phyloP scores from a whole-genome alignment of 1,284 basidiomycete genomes.

The Singerocomus inundabilis region DNA sequence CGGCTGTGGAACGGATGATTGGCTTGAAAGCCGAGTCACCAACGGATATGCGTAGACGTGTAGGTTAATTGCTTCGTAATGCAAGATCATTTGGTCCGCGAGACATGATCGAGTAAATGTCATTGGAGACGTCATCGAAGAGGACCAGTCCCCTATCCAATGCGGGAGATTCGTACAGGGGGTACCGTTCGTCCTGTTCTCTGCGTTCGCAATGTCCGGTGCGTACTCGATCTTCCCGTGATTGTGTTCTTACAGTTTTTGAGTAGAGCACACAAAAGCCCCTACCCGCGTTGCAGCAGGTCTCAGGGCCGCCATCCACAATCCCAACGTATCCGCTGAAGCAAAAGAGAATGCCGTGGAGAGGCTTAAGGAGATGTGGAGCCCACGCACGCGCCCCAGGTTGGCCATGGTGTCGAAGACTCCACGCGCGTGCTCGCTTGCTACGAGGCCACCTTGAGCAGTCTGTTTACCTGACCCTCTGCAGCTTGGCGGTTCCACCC shows the following conservation, averaged over 20 bases:
- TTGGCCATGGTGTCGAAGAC: conserved; percentile 20
- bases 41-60: conserved; percentile 28
- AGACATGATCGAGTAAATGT: conserved; percentile 14
- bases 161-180: not conserved
- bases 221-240: not conserved
- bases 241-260: not conserved
- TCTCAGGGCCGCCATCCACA: conserved; percentile 53
- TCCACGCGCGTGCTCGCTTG: conserved; percentile 40
- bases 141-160: conserved; percentile 14
- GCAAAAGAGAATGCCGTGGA: conserved; percentile 48
- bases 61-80: conserved; percentile 18
- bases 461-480: conserved; percentile 20
- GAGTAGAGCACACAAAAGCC: conserved; percentile 35
- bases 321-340: conserved; percentile 51
- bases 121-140: conserved; percentile 17
- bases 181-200: not conserved
- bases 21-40: conserved; percentile 46
- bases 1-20: conserved; percentile 63
- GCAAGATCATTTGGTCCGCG: not conserved
- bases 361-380: conserved; percentile 41
- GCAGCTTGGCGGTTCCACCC: not conserved
- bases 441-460: conserved; percentile 53
- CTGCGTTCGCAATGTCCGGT: conserved; percentile 25
- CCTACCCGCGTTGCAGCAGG: conserved; percentile 47
- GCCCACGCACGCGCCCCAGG: conserved; percentile 1